Conservation (phyloP, 352 stramenopile genomes). For the Phytopythium ostracodes region DNA sequence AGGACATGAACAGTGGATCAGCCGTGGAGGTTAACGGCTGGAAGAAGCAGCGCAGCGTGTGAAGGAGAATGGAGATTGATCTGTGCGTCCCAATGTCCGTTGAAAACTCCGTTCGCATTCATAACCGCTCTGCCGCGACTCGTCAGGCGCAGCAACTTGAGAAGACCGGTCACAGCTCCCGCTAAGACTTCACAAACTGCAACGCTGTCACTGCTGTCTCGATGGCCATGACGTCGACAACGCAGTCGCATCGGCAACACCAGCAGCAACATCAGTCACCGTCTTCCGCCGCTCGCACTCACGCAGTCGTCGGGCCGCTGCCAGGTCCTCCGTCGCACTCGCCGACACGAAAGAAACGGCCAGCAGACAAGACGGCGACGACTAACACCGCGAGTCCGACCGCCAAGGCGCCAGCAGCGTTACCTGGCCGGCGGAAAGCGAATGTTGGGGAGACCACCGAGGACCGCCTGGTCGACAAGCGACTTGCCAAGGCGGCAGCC, state of each 20-base stretch:
- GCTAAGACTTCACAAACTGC: too few species aligned
- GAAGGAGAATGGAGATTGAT: background rate
- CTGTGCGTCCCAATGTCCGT: background rate
- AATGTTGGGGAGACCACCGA: background rate
- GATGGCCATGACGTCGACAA: background rate
- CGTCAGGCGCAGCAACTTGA: background rate
- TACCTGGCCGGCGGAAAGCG: background rate
- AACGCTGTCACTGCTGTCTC: too few species aligned
- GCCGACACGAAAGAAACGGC: background rate
- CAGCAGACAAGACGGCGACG: background rate
- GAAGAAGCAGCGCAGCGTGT: background rate
- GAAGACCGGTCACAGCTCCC: too few species aligned
- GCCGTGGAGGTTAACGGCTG: background rate
- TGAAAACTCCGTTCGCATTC: background rate
- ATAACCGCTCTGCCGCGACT: background rate
- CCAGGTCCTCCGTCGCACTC: constrained; percentile 1
- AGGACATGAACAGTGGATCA: background rate
- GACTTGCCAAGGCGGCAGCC: constrained; percentile 17
- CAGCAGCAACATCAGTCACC: background rate
- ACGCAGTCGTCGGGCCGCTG: background rate
- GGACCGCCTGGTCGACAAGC: constrained; percentile 16
- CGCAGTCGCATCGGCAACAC: background rate
- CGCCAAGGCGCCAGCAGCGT: background rate
- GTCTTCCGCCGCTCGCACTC: background rate
- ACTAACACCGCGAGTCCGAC: background rate